These are phyloP conservation scores for Apiotrichum mycotoxinovorans DNA, from an alignment of 1,284 basidiomycete species.

Conservation along the genomic window DNA sequence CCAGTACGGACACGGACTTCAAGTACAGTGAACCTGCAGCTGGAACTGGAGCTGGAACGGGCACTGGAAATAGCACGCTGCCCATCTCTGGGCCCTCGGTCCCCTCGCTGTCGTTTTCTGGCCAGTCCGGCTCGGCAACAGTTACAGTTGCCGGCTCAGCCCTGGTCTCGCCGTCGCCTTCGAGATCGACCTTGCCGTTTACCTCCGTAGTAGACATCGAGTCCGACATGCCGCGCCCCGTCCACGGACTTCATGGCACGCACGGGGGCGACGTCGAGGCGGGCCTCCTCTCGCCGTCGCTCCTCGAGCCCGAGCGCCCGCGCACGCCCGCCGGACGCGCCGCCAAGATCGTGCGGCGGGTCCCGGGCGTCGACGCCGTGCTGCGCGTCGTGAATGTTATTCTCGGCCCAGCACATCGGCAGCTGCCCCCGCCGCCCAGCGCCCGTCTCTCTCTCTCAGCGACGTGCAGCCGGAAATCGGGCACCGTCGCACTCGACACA, in stretches of 20 bases:
- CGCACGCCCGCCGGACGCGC: not conserved
- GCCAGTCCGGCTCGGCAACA: too few relatives aligned
- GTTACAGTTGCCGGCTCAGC: too few relatives aligned
- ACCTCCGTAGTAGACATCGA: too few relatives aligned
- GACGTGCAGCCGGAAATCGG: not conserved
- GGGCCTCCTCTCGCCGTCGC: not conserved
- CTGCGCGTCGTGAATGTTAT: not conserved
- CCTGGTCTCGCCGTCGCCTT: too few relatives aligned
- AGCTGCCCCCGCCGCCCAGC: not conserved
- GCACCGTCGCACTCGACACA: slow-evolving; percentile 3
- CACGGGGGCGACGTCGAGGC: not conserved
- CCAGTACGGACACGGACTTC: too few relatives aligned
- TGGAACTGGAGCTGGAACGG: too few relatives aligned
- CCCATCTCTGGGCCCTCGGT: not conserved
- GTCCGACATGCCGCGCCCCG: too few relatives aligned
- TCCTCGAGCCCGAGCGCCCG: not conserved
- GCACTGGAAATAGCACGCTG: too few relatives aligned
- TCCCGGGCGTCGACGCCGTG: not conserved
- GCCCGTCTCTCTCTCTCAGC: not conserved
- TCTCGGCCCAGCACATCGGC: slow-evolving; percentile 10
- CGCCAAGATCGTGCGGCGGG: not conserved
- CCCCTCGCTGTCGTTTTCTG: too few relatives aligned
- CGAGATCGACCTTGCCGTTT: too few relatives aligned
- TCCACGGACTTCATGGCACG: too few relatives aligned
- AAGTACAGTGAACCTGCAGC: too few relatives aligned